Evolutionary conservation across 805 yeast species (phyloP).

Genomic region (Candida odintsovae): DNA sequence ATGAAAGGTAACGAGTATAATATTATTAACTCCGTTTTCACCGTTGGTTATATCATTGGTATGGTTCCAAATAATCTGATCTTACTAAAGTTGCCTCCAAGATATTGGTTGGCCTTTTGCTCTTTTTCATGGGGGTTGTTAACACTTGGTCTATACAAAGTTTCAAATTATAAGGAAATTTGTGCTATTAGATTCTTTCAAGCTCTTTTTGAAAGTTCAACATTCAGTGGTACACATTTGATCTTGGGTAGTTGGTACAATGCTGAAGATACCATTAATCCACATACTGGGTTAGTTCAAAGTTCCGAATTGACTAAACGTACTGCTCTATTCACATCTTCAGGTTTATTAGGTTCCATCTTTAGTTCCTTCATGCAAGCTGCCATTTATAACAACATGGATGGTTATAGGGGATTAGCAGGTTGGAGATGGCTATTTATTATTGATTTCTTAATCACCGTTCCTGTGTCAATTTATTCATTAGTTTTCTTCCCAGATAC

Average conservation of each 20-base stretch:
- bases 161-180: conserved; percentile 40
- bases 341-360: conserved; percentile 50
- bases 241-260: conserved; percentile 51
- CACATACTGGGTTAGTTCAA: conserved; percentile 16
- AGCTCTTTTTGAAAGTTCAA: conserved; percentile 55
- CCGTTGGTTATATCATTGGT: conserved; percentile 55
- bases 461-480: conserved; percentile 54
- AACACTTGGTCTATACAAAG: conserved; percentile 46
- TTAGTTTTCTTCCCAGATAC: conserved; percentile 54
- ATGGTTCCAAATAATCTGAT: conserved; percentile 58
- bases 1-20: conserved; percentile 46
- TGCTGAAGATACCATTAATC: conserved; percentile 24
- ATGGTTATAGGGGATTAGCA: conserved; percentile 33
- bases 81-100: conserved; percentile 46
- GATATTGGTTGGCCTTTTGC: conserved; percentile 50
- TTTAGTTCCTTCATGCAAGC: conserved; percentile 54
- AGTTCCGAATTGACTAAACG: conserved; percentile 42
- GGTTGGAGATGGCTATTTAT: conserved; percentile 72
- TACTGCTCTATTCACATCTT: conserved; percentile 48
- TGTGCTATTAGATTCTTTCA: conserved; percentile 56
- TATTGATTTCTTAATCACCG: conserved; percentile 52
- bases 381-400: conserved; percentile 42
- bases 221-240: conserved; percentile 50
- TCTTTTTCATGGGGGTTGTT: conserved; percentile 52
- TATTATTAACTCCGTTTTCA: conserved; percentile 48